Conservation (phyloP, 805 yeast genomes). For the Candida odintsovae region DNA sequence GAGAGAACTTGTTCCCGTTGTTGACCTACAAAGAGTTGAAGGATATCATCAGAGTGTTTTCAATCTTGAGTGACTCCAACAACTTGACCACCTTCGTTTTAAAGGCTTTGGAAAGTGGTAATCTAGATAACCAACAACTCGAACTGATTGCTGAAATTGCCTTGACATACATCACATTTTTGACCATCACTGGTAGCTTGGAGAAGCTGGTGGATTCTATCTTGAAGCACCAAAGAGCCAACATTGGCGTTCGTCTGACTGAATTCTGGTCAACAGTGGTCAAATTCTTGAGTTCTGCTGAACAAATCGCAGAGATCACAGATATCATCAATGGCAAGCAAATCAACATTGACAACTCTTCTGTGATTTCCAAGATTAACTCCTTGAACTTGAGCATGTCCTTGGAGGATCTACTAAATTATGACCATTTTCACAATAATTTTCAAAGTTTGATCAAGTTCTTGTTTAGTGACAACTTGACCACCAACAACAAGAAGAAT, state of each 20-base stretch:
- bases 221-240: slow-evolving; percentile 2
- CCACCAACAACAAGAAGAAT: slow-evolving; percentile 3
- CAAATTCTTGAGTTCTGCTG: slow-evolving; percentile 1
- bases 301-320: slow-evolving; percentile 4
- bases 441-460: slow-evolving; percentile 18
- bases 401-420: slow-evolving; percentile 8
- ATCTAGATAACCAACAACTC: slow-evolving; percentile 15
- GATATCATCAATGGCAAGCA: slow-evolving; percentile 1
- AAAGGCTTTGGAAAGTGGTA: slow-evolving; percentile 14
- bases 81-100: slow-evolving; percentile 16
- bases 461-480: slow-evolving; percentile 13
- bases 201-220: slow-evolving; percentile 8
- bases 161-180: not conserved
- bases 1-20: slow-evolving; percentile 30
- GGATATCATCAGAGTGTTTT: slow-evolving; percentile 9
- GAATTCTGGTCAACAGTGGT: slow-evolving; percentile 5
- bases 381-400: slow-evolving; percentile 4
- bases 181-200: slow-evolving; percentile 1
- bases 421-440: slow-evolving; percentile 15
- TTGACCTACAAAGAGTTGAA: slow-evolving; percentile 31
- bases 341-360: not conserved
- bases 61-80: slow-evolving; percentile 20
- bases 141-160: slow-evolving; percentile 8
- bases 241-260: slow-evolving; percentile 5
- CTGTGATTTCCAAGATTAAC: not conserved